These are phyloP conservation scores for Coemansia sp. DNA, from an alignment of 192 early-diverging fungal species.

Conservation along the genomic window DNA sequence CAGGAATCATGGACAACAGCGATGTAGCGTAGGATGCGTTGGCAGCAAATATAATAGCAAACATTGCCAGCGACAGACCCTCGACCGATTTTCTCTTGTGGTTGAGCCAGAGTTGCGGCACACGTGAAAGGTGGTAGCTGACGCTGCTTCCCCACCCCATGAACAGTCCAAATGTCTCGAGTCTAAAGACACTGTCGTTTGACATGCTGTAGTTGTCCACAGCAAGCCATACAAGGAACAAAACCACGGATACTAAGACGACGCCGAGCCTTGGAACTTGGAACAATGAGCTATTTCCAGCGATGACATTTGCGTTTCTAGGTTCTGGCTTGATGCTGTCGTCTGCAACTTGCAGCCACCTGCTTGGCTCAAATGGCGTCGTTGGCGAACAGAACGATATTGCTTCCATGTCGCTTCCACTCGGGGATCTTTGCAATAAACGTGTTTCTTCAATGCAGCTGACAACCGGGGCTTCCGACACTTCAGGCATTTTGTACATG, in stretches of 20 bases:
- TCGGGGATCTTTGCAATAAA: not conserved
- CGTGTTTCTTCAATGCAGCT: not conserved
- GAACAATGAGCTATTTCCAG: not conserved
- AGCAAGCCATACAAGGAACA: conserved; percentile 8
- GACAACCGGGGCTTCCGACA: not conserved
- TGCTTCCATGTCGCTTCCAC: not conserved
- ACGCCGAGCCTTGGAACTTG: not conserved
- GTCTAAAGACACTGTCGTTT: not conserved
- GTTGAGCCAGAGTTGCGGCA: conserved; percentile 78
- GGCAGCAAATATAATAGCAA: conserved; percentile 62
- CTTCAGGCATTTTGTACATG: conserved; percentile 21
- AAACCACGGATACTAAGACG: not conserved
- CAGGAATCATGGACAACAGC: conserved; percentile 49
- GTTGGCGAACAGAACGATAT: not conserved
- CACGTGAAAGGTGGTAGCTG: conserved; percentile 66
- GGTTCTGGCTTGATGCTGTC: not conserved
- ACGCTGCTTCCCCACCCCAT: conserved; percentile 67
- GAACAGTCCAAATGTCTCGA: conserved; percentile 52
- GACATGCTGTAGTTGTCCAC: not conserved
- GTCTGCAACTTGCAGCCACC: not conserved
- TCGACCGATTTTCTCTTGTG: conserved; percentile 60
- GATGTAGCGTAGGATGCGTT: conserved; percentile 60
- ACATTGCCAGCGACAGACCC: conserved; percentile 73
- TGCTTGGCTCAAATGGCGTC: not conserved
- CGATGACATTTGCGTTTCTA: not conserved